Conservation (phyloP, 75 land plant genomes). For the Larix kaempferi region DNA sequence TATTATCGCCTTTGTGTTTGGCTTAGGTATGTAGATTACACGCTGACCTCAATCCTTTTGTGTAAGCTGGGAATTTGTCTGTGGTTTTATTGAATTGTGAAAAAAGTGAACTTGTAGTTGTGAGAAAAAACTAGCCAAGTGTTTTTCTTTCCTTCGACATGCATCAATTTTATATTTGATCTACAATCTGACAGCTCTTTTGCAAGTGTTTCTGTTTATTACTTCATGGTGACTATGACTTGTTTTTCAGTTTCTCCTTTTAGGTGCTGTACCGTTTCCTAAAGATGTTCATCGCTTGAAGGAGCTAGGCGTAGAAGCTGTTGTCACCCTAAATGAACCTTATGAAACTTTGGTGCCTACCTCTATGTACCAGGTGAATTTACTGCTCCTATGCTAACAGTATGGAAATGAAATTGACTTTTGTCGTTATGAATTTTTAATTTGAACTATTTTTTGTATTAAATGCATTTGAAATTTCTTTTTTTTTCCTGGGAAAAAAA, state of each 20-base stretch:
- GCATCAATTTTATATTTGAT: background rate
- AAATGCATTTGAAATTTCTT: too few species aligned
- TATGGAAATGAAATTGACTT: background rate
- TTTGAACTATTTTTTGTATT: background rate
- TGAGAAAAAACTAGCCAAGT: background rate
- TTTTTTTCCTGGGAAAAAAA: too few species aligned
- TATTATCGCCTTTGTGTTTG: too few species aligned
- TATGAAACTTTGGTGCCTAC: slow-evolving; percentile 61
- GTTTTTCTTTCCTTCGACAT: background rate
- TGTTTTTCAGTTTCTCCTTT: slow-evolving; percentile 26
- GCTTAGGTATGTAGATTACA: background rate
- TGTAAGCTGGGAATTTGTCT: background rate
- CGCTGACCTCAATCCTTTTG: background rate
- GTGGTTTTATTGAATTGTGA: background rate
- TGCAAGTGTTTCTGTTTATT: background rate
- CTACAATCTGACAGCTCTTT: background rate
- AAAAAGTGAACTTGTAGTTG: background rate
- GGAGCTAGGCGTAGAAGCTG: slow-evolving; percentile 55
- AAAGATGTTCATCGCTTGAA: slow-evolving; percentile 49
- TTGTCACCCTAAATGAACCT: slow-evolving; percentile 56
- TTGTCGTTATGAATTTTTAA: background rate
- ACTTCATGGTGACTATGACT: background rate
- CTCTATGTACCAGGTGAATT: slow-evolving; percentile 49
- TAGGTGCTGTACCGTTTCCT: slow-evolving; percentile 63
- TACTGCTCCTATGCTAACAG: background rate